Evolutionary conservation across 1,139 yeast genomes (phyloP).

Genomic region (Pichia sp.): DNA sequence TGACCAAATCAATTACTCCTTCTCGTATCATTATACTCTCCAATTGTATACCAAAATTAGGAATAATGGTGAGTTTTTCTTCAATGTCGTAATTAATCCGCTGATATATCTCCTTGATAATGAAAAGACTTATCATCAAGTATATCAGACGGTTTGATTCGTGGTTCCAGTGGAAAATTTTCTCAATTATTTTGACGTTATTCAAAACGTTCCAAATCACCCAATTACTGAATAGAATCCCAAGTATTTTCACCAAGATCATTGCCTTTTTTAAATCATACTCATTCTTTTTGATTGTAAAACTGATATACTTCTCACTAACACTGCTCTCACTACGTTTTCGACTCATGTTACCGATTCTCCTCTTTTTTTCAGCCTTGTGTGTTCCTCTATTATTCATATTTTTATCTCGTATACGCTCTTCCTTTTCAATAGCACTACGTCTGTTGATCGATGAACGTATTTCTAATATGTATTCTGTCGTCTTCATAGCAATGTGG

Average conservation of each 20-base stretch:
- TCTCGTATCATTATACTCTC: slow-evolving; percentile 14
- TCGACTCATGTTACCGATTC: not conserved
- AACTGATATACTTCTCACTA: slow-evolving; percentile 15
- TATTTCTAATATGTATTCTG: slow-evolving; percentile 5
- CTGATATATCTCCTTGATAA: slow-evolving; percentile 13
- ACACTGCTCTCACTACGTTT: too few species aligned
- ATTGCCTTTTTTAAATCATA: not conserved
- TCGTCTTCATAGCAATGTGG: not conserved
- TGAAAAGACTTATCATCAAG: slow-evolving; percentile 9
- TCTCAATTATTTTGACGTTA: slow-evolving; percentile 3
- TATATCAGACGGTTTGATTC: not conserved
- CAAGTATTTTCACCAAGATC: not conserved
- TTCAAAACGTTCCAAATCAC: slow-evolving; percentile 5
- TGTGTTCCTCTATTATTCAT: not conserved
- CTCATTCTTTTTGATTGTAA: slow-evolving; percentile 13
- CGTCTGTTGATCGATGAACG: slow-evolving; percentile 1
- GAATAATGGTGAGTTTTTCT: slow-evolving; percentile 21
- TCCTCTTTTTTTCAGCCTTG: not conserved
- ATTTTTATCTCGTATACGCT: not conserved
- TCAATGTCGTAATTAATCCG: slow-evolving; percentile 15
- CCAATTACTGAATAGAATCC: not conserved
- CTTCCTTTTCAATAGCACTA: not conserved
- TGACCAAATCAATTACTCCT: not conserved
- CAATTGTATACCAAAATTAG: slow-evolving; percentile 21
- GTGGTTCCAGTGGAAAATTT: not conserved